These are phyloP conservation scores for Echeveria elegans DNA, from an alignment of 164 flowering plant genomes.

Conservation along the genomic window DNA sequence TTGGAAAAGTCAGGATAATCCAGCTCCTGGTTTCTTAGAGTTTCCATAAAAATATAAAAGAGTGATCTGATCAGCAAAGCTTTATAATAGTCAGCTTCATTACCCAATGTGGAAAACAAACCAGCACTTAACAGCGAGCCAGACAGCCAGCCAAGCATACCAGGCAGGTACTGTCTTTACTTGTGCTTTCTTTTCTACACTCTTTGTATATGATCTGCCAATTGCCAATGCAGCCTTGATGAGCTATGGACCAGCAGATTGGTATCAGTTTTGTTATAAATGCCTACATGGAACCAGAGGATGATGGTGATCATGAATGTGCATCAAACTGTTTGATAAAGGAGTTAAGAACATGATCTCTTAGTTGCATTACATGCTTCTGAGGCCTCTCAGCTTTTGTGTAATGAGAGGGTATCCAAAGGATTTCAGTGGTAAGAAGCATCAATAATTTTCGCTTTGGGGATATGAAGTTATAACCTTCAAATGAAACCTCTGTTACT, in stretches of 20 bases:
- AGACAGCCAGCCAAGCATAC: background rate
- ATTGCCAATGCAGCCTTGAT: background rate
- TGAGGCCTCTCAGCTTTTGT: too few species aligned
- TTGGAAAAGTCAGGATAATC: background rate
- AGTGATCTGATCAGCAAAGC: background rate
- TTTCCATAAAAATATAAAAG: constrained; percentile 1
- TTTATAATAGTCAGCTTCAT: background rate
- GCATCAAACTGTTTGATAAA: background rate
- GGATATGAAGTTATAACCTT: too few species aligned
- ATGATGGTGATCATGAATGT: background rate
- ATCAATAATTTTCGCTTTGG: too few species aligned
- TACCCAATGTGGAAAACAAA: constrained; percentile 4
- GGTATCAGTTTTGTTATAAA: background rate
- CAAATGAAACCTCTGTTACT: too few species aligned
- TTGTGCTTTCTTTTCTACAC: constrained; percentile 4
- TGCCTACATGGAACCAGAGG: background rate
- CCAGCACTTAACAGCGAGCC: background rate
- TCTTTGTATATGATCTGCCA: too few species aligned
- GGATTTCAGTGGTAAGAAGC: too few species aligned
- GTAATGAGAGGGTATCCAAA: too few species aligned
- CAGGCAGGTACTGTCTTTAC: background rate
- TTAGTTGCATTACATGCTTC: too few species aligned
- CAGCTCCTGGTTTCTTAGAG: background rate
- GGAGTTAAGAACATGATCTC: too few species aligned
- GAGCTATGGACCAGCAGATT: background rate